Percentiles rank a stretch among this genome's conserved stretches.
Conservation (phyloP, 495 filamentous ascomycete genomes). For the Cercophora sp. region DNA sequence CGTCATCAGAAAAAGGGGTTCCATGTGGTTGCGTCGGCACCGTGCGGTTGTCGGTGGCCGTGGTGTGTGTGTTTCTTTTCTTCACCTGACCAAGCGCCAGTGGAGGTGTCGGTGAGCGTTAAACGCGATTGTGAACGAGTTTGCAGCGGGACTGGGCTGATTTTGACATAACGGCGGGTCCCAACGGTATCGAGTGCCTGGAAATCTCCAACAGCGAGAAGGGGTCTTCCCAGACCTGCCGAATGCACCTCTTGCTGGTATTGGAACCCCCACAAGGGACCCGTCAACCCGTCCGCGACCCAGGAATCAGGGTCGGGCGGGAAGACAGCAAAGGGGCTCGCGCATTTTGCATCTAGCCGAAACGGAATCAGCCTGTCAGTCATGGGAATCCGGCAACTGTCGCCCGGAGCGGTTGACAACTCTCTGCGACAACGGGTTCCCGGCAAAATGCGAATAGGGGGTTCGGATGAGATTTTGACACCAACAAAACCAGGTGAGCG, state of each 20-base stretch:
- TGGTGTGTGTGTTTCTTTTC: too few relatives aligned
- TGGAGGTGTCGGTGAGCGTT: too few relatives aligned
- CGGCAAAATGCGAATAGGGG: conserved; percentile 10
- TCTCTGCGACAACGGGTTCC: conserved; percentile 8
- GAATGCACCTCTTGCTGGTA: too few relatives aligned
- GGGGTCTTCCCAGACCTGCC: conserved; percentile 2
- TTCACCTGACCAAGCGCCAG: too few relatives aligned
- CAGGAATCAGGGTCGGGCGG: conserved; percentile 13
- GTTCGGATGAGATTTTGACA: not conserved
- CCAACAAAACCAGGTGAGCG: not conserved
- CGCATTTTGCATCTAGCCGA: conserved; percentile 13
- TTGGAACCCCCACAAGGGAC: too few relatives aligned
- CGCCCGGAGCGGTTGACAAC: conserved; percentile 4
- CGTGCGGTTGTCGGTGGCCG: not conserved
- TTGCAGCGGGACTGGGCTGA: not conserved
- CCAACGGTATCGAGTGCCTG: not conserved
- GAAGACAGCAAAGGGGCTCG: not conserved
- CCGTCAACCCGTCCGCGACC: conserved; percentile 7
- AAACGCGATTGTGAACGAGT: not conserved
- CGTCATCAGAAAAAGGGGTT: not conserved
- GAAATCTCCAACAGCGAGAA: not conserved
- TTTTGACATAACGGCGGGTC: not conserved
- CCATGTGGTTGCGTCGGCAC: not conserved
- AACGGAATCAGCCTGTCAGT: conserved; percentile 9
- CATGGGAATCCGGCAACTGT: conserved; percentile 8